phyloP scores from a whole-genome alignment of 257 asterid species.

The Solanum chilense region DNA sequence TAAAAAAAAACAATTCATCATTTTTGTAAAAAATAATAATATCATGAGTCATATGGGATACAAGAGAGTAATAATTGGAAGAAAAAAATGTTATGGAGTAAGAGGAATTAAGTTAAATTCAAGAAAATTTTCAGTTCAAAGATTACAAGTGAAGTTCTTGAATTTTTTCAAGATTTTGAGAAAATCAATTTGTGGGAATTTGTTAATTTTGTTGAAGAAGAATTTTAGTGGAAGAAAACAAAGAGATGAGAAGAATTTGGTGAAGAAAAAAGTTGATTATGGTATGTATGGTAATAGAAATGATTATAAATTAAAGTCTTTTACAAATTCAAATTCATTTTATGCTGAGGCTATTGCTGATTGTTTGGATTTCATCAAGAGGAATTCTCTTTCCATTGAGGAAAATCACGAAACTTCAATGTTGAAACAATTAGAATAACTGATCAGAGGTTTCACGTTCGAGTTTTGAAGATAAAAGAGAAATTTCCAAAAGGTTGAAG shows the following conservation, averaged over 20 bases:
- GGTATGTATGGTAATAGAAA: neutral
- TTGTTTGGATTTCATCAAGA: slow-evolving; percentile 49
- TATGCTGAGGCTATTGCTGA: slow-evolving; percentile 53
- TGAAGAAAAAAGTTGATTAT: neutral
- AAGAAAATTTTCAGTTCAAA: slow-evolving; percentile 26
- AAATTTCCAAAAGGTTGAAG: neutral
- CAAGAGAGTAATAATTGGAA: slow-evolving; percentile 15
- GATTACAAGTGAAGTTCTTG: slow-evolving; percentile 21
- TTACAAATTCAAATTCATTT: slow-evolving; percentile 35
- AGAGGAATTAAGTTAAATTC: slow-evolving; percentile 17
- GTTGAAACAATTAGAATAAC: neutral
- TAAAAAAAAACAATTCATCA: neutral
- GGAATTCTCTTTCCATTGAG: slow-evolving; percentile 39
- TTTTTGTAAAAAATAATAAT: neutral
- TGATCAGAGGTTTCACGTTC: neutral
- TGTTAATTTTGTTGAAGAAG: slow-evolving; percentile 7
- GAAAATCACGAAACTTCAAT: slow-evolving; percentile 6
- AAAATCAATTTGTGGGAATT: slow-evolving; percentile 9
- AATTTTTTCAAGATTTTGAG: slow-evolving; percentile 15
- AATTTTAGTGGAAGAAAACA: neutral
- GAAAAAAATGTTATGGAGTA: neutral
- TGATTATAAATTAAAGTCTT: slow-evolving; percentile 3
- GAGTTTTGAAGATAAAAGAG: neutral
- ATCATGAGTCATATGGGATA: slow-evolving; percentile 11
- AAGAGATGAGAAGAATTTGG: neutral